A percentile compares a stretch with the other conserved stretches of the same genome.
These are phyloP conservation scores for Chaetomium cochliodes DNA, from an alignment of 495 filamentous ascomycete genomes.

Conservation along the genomic window DNA sequence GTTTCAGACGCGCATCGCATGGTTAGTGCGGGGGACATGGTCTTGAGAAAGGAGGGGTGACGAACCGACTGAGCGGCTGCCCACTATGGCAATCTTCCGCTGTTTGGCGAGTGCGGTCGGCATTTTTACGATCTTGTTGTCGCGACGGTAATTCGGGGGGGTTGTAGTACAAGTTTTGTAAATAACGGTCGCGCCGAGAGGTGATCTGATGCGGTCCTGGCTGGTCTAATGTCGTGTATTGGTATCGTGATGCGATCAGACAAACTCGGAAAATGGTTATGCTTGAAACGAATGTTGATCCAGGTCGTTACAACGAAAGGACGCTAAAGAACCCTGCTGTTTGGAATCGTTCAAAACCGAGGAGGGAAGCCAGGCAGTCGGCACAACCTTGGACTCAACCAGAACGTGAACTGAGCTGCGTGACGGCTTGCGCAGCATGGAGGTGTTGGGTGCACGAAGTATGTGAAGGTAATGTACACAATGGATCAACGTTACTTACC, in stretches of 20 bases:
- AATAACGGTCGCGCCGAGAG: background rate
- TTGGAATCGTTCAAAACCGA: background rate
- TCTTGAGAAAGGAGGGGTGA: conserved; percentile 18
- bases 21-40: conserved; percentile 5
- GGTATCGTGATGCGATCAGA: background rate
- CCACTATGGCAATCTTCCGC: conserved; percentile 96
- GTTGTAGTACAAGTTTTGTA: background rate
- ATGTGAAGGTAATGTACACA: background rate
- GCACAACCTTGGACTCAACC: background rate
- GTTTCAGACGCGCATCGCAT: background rate
- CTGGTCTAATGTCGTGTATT: too few species aligned
- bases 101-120: conserved; percentile 78
- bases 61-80: conserved; percentile 94
- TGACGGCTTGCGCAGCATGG: background rate
- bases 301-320: background rate
- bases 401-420: background rate
- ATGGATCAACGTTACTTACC: background rate
- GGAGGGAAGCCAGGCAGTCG: background rate
- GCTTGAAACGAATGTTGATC: conserved; percentile 2
- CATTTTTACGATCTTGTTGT: conserved; percentile 50
- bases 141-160: conserved; percentile 2
- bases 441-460: background rate
- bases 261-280: background rate
- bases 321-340: background rate
- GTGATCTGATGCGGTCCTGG: background rate